Percentiles rank a stretch among this genome's conserved stretches.
phyloP scores from a whole-genome alignment of 2,329 filamentous ascomycete species.

The Talaromyces sp. region DNA sequence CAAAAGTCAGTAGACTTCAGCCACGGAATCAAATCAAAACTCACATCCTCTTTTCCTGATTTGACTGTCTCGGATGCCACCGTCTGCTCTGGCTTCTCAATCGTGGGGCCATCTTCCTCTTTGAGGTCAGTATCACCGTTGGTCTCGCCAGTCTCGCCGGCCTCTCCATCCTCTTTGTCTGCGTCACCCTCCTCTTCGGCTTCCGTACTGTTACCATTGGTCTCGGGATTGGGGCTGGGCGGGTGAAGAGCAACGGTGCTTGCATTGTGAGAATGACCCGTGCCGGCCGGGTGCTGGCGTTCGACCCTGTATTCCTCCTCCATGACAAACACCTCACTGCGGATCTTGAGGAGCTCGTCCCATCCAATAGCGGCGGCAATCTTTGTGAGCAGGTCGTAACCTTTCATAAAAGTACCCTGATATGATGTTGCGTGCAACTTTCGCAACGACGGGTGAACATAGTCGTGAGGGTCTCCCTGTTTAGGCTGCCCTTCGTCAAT shows the following conservation, averaged over 20 bases:
- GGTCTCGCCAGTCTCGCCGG: slow-evolving; percentile 24
- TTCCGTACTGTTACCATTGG: slow-evolving; percentile 27
- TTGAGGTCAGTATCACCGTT: slow-evolving; percentile 23
- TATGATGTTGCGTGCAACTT: slow-evolving; percentile 84
- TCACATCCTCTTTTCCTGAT: slow-evolving; percentile 65
- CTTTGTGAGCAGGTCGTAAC: slow-evolving; percentile 88
- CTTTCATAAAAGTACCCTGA: slow-evolving; percentile 91
- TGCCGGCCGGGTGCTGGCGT: slow-evolving; percentile 31
- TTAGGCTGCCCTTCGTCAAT: slow-evolving; percentile 79
- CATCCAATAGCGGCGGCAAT: slow-evolving; percentile 96
- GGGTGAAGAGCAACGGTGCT: slow-evolving; percentile 74
- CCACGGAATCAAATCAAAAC: slow-evolving; percentile 17
- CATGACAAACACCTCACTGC: slow-evolving; percentile 98
- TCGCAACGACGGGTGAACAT: slow-evolving; percentile 78
- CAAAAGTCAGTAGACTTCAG: not conserved
- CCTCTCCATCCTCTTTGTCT: slow-evolving; percentile 21
- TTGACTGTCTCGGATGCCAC: slow-evolving; percentile 73
- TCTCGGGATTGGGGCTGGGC: slow-evolving; percentile 41
- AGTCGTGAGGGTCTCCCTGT: slow-evolving; percentile 71
- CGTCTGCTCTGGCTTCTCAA: slow-evolving; percentile 76
- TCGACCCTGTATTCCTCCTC: slow-evolving; percentile 96
- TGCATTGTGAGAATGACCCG: slow-evolving; percentile 53
- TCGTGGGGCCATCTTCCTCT: slow-evolving; percentile 29
- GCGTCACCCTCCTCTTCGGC: slow-evolving; percentile 22
- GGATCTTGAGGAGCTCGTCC: slow-evolving; percentile 90